Conservation (phyloP, 306 rosid species). For the Acacia acuminata region DNA sequence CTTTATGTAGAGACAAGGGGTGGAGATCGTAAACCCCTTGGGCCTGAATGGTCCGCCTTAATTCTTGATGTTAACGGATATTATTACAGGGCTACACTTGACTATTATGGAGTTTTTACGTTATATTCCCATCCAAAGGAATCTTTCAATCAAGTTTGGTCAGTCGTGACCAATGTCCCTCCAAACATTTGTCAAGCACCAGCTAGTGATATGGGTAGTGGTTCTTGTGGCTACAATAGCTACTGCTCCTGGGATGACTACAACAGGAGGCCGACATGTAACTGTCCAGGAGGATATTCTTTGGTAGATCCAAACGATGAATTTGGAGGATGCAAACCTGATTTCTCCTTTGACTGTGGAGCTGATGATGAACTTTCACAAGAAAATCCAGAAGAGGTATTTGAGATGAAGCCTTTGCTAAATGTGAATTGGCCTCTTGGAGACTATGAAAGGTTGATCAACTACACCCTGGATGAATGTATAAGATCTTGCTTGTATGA, state of each 20-base stretch:
- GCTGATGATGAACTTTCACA: too few species aligned
- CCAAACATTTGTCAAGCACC: slow-evolving; percentile 25
- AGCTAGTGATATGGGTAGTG: slow-evolving; percentile 18
- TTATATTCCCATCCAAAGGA: slow-evolving; percentile 50
- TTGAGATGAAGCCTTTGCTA: neutral
- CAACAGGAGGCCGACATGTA: slow-evolving; percentile 33
- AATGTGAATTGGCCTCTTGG: slow-evolving; percentile 34
- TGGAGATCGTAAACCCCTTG: slow-evolving; percentile 16
- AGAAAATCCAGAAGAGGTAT: neutral
- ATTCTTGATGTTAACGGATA: neutral
- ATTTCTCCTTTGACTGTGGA: neutral
- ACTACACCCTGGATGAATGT: slow-evolving; percentile 26
- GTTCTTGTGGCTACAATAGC: slow-evolving; percentile 51
- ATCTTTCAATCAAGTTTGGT: slow-evolving; percentile 35
- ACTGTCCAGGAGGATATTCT: slow-evolving; percentile 43
- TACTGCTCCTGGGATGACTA: neutral
- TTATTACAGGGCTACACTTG: slow-evolving; percentile 65
- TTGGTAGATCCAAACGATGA: slow-evolving; percentile 34
- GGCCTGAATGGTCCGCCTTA: neutral
- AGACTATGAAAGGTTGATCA: slow-evolving; percentile 26
- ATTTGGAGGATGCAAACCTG: slow-evolving; percentile 44
- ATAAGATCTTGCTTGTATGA: slow-evolving; percentile 34
- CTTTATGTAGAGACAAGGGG: slow-evolving; percentile 28
- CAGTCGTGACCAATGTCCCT: slow-evolving; percentile 33
- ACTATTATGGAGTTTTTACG: slow-evolving; percentile 59